Evolutionary conservation across 768 basidiomycete species (phyloP), one percentile per base, ranked within the genome.

Genomic region (Boletus barrowsii): DNA sequence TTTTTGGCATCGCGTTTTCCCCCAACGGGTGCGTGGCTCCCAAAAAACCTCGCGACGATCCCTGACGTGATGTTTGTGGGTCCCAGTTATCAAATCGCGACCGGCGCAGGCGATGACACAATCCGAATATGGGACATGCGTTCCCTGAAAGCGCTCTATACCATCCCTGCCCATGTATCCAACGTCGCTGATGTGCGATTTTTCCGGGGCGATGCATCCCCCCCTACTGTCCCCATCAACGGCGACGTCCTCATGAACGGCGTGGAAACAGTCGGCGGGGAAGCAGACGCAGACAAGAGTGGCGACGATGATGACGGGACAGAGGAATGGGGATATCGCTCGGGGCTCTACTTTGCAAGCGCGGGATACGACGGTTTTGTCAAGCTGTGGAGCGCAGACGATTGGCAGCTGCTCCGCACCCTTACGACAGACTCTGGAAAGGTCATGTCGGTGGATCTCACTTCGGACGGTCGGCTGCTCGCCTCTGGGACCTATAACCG

Each of bases 71-170:
- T 40, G 0, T 43, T 29, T 45, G 44, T 46, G 44, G 54, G 58
- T 47, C 58, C 41, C 64, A 98, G 95, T 57, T 95, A 97, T 67
- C 96, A 98, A 79, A 87, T 99, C 46, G 97, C 95, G 30, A 97
- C 97, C 0, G 97, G 96, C 36, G 87, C 94, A 5, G 93, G 91
- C 42, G 97, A 99, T 71, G 97, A 98, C 68, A 97, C 97, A 0
- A 89, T 99, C 65, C 88, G 95, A 45, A 92, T 98, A 78, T 99
- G 97, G 97, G 97, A 99, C 73, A 85, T 98, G 76, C 87, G 97
- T 37, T 88, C 90, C 15, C 79, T 97, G 32, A 93, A 88, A 61
- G 86, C 93, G n/a, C 74, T 94, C 11, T 93, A 97, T 71, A 98
- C 93, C 40, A 97, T 98, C 61, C 95, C 96, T 2, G 97, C 94